phyloP scores from a whole-genome alignment of 176 grass and related monocot genomes.

The Musa beccarii region DNA sequence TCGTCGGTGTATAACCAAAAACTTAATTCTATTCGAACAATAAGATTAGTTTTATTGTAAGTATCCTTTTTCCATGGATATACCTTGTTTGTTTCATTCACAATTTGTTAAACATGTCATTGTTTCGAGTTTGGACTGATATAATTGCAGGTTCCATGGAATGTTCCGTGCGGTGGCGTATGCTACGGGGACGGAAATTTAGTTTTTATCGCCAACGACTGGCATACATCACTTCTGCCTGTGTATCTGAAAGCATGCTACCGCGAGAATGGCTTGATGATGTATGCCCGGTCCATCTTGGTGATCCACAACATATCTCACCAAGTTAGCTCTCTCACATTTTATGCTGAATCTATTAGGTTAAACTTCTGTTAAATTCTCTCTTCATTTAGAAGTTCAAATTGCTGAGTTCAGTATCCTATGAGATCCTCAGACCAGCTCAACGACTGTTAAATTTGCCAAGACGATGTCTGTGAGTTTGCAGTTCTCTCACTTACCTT shows the following conservation, averaged over 20 bases:
- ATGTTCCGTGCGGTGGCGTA: conserved; percentile 53
- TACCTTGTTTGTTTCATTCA: neutral
- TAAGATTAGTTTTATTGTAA: no score
- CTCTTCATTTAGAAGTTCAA: neutral
- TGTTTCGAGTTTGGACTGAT: neutral
- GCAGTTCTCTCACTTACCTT: no score
- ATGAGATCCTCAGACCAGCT: neutral
- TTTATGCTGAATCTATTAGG: neutral
- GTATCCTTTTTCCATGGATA: neutral
- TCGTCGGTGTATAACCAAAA: no score
- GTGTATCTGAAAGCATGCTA: conserved; percentile 91
- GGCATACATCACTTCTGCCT: conserved; percentile 77
- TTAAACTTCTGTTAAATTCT: neutral
- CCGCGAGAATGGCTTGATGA: conserved; percentile 87
- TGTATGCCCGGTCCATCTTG: conserved; percentile 60
- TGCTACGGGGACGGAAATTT: conserved; percentile 85
- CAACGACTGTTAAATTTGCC: no score
- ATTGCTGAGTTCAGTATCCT: neutral
- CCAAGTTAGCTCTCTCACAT: conserved; percentile 40
- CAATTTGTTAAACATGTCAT: neutral
- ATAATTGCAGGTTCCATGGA: conserved; percentile 59
- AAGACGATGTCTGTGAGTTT: no score
- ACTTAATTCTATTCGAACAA: no score
- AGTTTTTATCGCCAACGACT: conserved; percentile 85
- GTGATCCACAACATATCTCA: conserved; percentile 94